These are phyloP conservation scores for Malus hybrid DNA, from an alignment of 331 rosid genomes.

Conservation along the genomic window DNA sequence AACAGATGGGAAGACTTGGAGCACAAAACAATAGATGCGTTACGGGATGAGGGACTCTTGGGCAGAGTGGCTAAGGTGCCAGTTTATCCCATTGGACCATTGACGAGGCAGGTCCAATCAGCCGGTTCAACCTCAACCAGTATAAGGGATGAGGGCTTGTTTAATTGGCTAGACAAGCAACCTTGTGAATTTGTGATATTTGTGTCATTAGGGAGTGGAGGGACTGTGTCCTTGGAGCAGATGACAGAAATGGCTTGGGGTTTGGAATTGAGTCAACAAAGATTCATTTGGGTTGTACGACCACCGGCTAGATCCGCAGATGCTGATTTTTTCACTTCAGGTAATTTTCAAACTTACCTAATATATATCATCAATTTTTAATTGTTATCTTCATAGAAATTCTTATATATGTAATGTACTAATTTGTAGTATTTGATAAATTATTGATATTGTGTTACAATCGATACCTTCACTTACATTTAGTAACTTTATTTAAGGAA, in stretches of 20 bases:
- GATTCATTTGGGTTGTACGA: neutral
- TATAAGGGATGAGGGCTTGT: neutral
- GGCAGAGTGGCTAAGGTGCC: slow-evolving; percentile 22
- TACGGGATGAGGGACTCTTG: slow-evolving; percentile 13
- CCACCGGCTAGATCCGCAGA: slow-evolving; percentile 11
- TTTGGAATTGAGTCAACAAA: slow-evolving; percentile 22
- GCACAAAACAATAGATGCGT: slow-evolving; percentile 10
- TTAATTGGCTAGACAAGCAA: slow-evolving; percentile 25
- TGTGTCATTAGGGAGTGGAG: slow-evolving; percentile 32
- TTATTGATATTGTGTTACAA: too few relatives aligned
- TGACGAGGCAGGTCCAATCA: slow-evolving; percentile 3
- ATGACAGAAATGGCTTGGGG: slow-evolving; percentile 29
- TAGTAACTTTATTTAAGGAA: neutral
- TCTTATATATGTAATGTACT: too few relatives aligned
- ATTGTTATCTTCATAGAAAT: too few relatives aligned
- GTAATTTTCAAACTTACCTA: neutral
- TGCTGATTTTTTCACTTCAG: neutral
- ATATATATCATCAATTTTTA: neutral
- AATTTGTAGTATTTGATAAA: too few relatives aligned
- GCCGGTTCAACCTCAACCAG: neutral
- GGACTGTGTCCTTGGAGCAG: slow-evolving; percentile 25
- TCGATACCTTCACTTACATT: neutral
- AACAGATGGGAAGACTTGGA: slow-evolving; percentile 43
- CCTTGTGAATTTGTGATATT: slow-evolving; percentile 22
- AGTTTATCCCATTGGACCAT: slow-evolving; percentile 32